Base-by-base conservation (phyloP, 805 yeast species). In the Suhomyces kilbournensis region DNA sequence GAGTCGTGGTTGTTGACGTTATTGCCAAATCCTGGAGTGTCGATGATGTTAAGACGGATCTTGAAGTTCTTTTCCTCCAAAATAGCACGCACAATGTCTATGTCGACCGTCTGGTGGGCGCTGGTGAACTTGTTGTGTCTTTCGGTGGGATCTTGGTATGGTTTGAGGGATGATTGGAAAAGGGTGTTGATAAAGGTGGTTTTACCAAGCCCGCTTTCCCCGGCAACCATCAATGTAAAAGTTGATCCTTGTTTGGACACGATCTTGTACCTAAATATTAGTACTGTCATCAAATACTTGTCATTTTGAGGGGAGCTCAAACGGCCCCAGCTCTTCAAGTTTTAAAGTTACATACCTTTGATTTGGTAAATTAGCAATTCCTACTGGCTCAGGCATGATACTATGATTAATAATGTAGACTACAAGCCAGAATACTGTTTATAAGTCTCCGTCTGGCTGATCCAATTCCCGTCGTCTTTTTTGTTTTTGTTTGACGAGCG, bases 1-100 rank as follows among this genome's bases (percentile, higher is more conserved):
- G 94, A 79, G 66, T 87, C 86, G 63, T 79, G 80, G 72, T 91
- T 92, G 74, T 91, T 87, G 58, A 90, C 87, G 67, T 86, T 88
- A 67, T 90, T 96, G 55, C 97, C 97, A 67, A 90, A 90, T 1
- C 97, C 97, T 7, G 97, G 97, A 1, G 97, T 90, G 70, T 91
- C 97, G 61, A 92, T 84, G 52, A 92, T 79, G 60, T 90, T 90
- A 57, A 92, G 80, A 56, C 86, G 80, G 60, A 89, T 79, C 58
- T 78, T 79, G 71, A 92, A 88, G 66, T 87, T 89, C 69, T 88
- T 85, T 66, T 92, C 97, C 66, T 86, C 94, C 59, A 89, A 78
- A 53, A 82, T 79, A n/a, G 94, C 93, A 61, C 93, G 81, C 46
- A 81, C 80, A 51, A 90, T 82, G 58, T 87, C 92, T 56, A 90